These are phyloP conservation scores for Eragrostis tef DNA, from an alignment of 202 grass and related monocot species.

Conservation along the genomic window DNA sequence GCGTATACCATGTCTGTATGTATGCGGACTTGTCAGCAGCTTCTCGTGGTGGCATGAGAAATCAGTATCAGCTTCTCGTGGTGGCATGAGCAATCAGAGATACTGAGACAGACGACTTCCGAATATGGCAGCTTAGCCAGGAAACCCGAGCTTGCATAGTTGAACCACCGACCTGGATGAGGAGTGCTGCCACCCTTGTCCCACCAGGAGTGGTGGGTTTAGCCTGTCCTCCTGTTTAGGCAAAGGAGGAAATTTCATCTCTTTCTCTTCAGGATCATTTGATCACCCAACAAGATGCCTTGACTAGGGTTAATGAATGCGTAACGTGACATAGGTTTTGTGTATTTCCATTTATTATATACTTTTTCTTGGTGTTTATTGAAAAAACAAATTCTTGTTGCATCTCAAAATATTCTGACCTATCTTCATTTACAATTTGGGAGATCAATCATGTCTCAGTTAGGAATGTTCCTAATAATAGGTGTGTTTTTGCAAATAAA, in stretches of 20 bases:
- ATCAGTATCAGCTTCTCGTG: not conserved
- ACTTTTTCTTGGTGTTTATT: too few relatives aligned
- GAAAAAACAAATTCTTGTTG: too few relatives aligned
- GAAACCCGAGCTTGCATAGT: not conserved
- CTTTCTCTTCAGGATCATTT: too few relatives aligned
- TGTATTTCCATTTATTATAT: too few relatives aligned
- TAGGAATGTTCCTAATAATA: too few relatives aligned
- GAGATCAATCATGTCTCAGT: too few relatives aligned
- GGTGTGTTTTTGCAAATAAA: too few relatives aligned
- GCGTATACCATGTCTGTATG: not conserved
- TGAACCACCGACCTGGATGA: not conserved
- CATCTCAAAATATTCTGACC: too few relatives aligned
- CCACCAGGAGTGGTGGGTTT: not conserved
- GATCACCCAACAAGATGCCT: too few relatives aligned
- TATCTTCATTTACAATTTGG: too few relatives aligned
- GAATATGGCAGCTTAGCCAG: not conserved
- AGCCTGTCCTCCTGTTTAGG: not conserved
- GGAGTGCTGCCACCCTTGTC: not conserved
- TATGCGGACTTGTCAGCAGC: not conserved
- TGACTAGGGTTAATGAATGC: too few relatives aligned
- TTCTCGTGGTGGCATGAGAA: not conserved
- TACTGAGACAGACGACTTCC: not conserved
- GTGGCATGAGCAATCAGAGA: not conserved
- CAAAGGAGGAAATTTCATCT: not conserved
- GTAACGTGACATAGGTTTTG: too few relatives aligned